Conservation (phyloP, 768 basidiomycete genomes). For the Psilocybe azurescens region DNA sequence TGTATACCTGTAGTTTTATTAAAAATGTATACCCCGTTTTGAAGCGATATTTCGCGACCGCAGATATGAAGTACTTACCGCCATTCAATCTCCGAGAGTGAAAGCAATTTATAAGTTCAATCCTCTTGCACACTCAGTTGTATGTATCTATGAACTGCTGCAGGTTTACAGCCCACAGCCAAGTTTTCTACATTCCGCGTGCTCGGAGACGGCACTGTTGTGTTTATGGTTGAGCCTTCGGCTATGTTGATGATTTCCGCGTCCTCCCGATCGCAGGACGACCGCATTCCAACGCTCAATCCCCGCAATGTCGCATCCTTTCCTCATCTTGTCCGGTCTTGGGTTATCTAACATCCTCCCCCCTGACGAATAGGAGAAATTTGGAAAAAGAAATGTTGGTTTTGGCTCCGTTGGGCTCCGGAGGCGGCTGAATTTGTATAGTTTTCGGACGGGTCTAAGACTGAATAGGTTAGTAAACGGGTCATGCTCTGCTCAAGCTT, state of each 20-base stretch:
- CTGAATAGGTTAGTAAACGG: background rate
- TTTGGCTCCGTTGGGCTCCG: background rate
- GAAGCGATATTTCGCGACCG: background rate
- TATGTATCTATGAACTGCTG: too few species aligned
- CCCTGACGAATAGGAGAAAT: slow-evolving; percentile 3
- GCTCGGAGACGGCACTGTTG: background rate
- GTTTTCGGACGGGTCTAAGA: background rate
- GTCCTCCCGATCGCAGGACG: background rate
- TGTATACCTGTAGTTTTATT: background rate
- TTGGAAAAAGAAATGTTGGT: background rate
- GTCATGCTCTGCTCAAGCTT: background rate
- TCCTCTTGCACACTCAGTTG: background rate
- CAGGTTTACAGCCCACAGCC: too few species aligned
- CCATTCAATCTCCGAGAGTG: slow-evolving; percentile 14
- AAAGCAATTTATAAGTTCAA: background rate
- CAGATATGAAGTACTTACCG: background rate
- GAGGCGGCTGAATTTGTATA: background rate
- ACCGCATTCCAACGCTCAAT: slow-evolving; percentile 14
- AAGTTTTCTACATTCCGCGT: too few species aligned
- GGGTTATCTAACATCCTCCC: background rate
- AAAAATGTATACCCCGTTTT: background rate
- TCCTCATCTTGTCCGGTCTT: background rate
- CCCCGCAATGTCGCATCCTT: slow-evolving; percentile 12
- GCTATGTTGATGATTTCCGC: background rate
- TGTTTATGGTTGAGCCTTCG: background rate